Evolutionary conservation across 139 green algal species (phyloP), one percentile per base, ranked within the genome.

Genomic region (Diplosphaera chodatii): DNA sequence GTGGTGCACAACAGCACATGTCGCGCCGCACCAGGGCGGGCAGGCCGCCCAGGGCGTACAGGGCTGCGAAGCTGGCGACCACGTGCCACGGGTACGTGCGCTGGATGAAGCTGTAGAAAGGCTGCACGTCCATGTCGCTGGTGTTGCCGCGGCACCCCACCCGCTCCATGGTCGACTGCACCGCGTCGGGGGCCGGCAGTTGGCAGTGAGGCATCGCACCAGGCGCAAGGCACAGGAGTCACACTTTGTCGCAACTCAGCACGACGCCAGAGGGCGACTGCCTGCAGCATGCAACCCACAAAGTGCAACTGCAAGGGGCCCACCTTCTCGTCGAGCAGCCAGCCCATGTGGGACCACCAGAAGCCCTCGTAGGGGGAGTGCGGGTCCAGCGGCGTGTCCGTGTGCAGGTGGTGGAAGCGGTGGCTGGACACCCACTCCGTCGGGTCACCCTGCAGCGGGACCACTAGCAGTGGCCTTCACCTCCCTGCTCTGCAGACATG

Each of bases 301-400:
- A n/a, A n/a, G n/a, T n/a, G n/a, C n/a, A n/a, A n/a, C n/a, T n/a
- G n/a, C n/a, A n/a, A n/a, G n/a, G n/a, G n/a, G n/a, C n/a, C n/a
- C n/a, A 89, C 88, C 76, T 93, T 72, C 74, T 97, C 89, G 76
- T 99, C 95, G 28, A 99, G 86, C 40, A 99, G 81, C 95, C 95
- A 99, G 33, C 95, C 95, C 81, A 92, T 90, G 87, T 99, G 95
- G 70, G 80, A 88, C 90, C 93, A 97, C 91, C 91, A 99, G 80
- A 99, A 97, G 74, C 95, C 95, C 83, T 99, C 95, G 40, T 97
- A 98, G 10, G 96, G 90, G 0, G 92, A 97, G 84, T 99, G 95
- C 15, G 96, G 95, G 86, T 99, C 95, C 74, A 97, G 78, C 2
- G 91, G 92, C 0, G 96, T 99, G 83, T 99, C 95, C 55, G 85